Conservation (phyloP, 768 basidiomycete species). For the Lyophyllum shimeji region DNA sequence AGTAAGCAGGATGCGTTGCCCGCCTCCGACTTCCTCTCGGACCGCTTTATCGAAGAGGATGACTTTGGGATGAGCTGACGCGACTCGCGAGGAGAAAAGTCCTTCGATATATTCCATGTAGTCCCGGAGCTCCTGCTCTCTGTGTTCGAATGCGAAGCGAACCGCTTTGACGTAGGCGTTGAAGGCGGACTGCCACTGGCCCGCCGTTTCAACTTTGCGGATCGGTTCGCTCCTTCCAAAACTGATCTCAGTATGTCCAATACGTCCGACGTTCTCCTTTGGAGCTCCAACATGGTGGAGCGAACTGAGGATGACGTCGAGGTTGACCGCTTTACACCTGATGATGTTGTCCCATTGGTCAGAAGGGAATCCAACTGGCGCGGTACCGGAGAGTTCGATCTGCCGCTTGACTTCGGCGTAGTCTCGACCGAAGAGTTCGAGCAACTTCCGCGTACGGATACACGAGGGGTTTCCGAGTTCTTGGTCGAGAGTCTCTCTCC, state of each 20-base stretch:
- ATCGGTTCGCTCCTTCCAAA: conserved; percentile 6
- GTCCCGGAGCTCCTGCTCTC: conserved; percentile 17
- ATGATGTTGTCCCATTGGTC: conserved; percentile 6
- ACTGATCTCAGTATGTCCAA: conserved; percentile 11
- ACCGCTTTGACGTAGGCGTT: conserved; percentile 6
- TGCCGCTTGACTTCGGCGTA: not conserved
- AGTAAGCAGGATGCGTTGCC: conserved; percentile 18
- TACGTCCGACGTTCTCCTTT: conserved; percentile 15
- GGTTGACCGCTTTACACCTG: not conserved
- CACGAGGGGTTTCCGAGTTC: not conserved
- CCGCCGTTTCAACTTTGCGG: not conserved
- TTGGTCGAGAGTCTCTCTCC: not conserved
- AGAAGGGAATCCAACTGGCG: not conserved
- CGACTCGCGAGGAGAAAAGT: conserved; percentile 18
- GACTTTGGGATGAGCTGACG: conserved; percentile 17
- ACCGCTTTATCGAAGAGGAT: conserved; percentile 31
- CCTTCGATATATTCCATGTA: conserved; percentile 25
- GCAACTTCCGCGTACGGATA: not conserved
- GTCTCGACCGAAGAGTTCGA: not conserved
- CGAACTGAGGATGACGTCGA: conserved; percentile 5
- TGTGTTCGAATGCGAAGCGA: conserved; percentile 22
- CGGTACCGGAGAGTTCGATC: not conserved
- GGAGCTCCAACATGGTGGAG: conserved; percentile 14
- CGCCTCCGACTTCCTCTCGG: conserved; percentile 19
- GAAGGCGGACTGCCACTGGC: not conserved